Conservation (phyloP, 208 protist genomes). For the Porcisia deanei region DNA sequence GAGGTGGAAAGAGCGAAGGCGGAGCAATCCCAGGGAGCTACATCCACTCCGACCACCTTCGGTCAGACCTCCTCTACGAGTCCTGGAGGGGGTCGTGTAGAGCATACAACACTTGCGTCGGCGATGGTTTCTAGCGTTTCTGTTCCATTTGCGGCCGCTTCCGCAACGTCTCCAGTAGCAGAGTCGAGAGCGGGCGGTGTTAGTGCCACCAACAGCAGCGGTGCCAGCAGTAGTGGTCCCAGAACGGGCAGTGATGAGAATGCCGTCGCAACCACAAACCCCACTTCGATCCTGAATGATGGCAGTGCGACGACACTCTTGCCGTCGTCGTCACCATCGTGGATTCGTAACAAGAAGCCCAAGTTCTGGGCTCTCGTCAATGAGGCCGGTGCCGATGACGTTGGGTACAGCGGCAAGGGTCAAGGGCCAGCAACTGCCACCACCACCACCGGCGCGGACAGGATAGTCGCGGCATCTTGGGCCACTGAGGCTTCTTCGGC, state of each 20-base stretch:
- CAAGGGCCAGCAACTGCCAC: not conserved
- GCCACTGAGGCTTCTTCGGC: not conserved
- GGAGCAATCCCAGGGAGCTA: not conserved
- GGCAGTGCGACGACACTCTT: not conserved
- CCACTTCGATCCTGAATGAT: not conserved
- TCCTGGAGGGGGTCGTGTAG: not conserved
- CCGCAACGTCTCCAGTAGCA: not conserved
- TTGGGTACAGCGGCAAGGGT: not conserved
- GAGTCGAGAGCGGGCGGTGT: not conserved
- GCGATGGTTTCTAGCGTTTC: not conserved
- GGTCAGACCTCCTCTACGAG: not conserved
- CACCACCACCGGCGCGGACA: not conserved
- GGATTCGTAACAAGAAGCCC: slow-evolving; percentile 43
- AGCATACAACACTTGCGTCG: not conserved
- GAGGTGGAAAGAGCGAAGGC: slow-evolving; percentile 35
- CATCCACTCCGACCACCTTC: not conserved
- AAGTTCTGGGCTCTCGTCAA: slow-evolving; percentile 47
- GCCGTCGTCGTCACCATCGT: slow-evolving; percentile 22
- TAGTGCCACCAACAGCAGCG: not conserved
- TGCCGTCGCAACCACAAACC: not conserved
- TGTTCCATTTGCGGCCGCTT: not conserved
- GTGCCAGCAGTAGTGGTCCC: not conserved
- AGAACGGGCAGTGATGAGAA: not conserved
- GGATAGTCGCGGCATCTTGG: not conserved
- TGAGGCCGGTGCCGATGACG: not conserved